Evolutionary conservation across 352 stramenopile species (phyloP).

Genomic region (Phytophthora megakarya): DNA sequence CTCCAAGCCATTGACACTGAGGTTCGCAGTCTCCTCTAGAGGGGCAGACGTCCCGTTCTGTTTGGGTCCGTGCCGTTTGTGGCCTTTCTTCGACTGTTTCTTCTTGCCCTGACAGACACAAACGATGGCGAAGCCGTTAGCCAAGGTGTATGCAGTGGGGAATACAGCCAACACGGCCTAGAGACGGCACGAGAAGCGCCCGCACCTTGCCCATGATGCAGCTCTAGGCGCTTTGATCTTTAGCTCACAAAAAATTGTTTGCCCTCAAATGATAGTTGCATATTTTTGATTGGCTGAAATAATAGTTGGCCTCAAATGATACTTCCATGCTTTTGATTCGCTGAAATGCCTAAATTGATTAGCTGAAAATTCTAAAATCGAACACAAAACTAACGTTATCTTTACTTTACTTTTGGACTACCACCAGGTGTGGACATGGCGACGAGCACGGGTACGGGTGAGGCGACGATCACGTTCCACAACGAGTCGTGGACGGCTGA

Average conservation of each 20-base stretch:
- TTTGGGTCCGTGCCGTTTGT: conserved; percentile 47
- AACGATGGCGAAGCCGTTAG: not conserved
- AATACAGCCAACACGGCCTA: not conserved
- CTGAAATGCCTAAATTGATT: no score
- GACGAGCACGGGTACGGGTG: not conserved
- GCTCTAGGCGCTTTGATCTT: not conserved
- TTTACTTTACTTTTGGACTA: no score
- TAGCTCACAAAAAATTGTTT: no score
- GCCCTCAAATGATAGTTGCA: no score
- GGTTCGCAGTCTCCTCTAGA: not conserved
- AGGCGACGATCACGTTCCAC: conserved; percentile 20
- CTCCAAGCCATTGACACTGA: not conserved
- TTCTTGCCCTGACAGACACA: conserved; percentile 41
- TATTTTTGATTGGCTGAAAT: no score
- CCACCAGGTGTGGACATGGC: not conserved
- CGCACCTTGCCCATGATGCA: conserved; percentile 35
- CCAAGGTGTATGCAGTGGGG: not conserved
- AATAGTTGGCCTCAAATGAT: no score
- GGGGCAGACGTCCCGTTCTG: conserved; percentile 36
- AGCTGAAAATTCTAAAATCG: no score
- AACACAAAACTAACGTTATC: no score
- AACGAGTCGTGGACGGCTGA: conserved; percentile 32
- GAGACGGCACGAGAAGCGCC: conserved; percentile 13
- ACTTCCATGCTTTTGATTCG: no score
- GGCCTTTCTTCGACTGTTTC: conserved; percentile 61